These are phyloP conservation scores for Crassisporium funariophilum DNA, from an alignment of 768 basidiomycete genomes.

Conservation along the genomic window DNA sequence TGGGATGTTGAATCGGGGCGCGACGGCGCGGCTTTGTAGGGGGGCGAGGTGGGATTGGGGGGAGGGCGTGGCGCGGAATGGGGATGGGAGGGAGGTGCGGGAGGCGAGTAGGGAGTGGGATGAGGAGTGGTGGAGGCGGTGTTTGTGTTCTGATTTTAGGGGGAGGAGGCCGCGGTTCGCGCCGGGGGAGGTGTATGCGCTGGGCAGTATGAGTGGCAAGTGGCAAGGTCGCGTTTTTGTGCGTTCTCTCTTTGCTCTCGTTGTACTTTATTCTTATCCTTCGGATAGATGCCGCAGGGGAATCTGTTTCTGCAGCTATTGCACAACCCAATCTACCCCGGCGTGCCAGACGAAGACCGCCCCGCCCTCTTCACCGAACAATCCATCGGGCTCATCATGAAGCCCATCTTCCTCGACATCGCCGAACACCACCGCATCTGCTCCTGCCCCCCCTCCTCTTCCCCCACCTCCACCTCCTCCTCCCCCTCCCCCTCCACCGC, in stretches of 20 bases:
- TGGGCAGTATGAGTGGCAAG: slow-evolving; percentile 54
- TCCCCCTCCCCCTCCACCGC: not conserved
- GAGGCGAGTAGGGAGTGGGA: slow-evolving; percentile 52
- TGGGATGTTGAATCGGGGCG: slow-evolving; percentile 51
- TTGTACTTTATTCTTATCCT: slow-evolving; percentile 3
- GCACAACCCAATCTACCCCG: slow-evolving; percentile 21
- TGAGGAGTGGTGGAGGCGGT: slow-evolving; percentile 57
- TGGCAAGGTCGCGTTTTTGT: slow-evolving; percentile 70
- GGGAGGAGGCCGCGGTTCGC: slow-evolving; percentile 24
- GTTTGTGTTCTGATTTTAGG: slow-evolving; percentile 42
- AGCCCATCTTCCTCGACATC: slow-evolving; percentile 61
- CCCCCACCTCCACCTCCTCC: not conserved
- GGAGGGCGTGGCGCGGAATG: slow-evolving; percentile 7
- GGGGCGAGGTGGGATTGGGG: slow-evolving; percentile 31
- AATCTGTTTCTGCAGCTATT: slow-evolving; percentile 13
- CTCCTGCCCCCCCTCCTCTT: slow-evolving; percentile 16
- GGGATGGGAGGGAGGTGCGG: slow-evolving; percentile 8
- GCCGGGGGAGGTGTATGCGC: slow-evolving; percentile 43
- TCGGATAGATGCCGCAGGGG: slow-evolving; percentile 25
- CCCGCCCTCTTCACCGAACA: slow-evolving; percentile 34
- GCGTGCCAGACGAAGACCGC: slow-evolving; percentile 28
- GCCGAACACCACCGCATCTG: slow-evolving; percentile 50
- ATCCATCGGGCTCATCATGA: slow-evolving; percentile 36
- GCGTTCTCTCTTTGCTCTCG: slow-evolving; percentile 21
- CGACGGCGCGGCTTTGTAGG: slow-evolving; percentile 31